These are phyloP conservation scores for Diutina pseudorugosa DNA, from an alignment of 1,139 yeast genomes.

Conservation along the genomic window DNA sequence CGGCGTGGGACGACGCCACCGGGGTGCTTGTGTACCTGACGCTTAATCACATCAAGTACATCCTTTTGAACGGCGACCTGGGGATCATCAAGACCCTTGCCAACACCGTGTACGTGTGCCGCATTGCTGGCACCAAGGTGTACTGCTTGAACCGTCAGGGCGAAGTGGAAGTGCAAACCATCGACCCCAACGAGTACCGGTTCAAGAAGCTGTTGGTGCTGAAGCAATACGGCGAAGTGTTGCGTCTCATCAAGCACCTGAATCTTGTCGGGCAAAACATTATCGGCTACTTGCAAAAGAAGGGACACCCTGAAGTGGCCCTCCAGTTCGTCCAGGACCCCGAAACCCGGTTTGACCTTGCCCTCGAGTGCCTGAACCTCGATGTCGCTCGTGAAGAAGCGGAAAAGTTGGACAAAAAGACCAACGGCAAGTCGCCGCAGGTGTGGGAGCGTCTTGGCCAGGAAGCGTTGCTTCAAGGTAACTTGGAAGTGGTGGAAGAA, in stretches of 20 bases:
- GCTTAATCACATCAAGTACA: conserved; percentile 88
- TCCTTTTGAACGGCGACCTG: conserved; percentile 83
- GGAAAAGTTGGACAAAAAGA: conserved; percentile 50
- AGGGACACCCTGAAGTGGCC: conserved; percentile 92
- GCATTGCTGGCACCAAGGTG: conserved; percentile 57
- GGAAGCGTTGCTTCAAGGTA: conserved; percentile 87
- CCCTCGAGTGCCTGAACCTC: conserved; percentile 86
- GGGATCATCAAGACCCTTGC: conserved; percentile 91
- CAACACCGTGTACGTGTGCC: conserved; percentile 76
- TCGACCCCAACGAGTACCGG: conserved; percentile 95
- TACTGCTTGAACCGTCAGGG: conserved; percentile 81
- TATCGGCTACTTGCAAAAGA: conserved; percentile 86
- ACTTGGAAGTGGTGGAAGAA: conserved; percentile 72
- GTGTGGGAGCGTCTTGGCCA: conserved; percentile 78
- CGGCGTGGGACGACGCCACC: conserved; percentile 86
- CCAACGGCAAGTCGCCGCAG: conserved; percentile 10
- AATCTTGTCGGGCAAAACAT: conserved; percentile 95
- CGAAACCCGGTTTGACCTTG: conserved; percentile 90
- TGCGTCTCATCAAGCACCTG: conserved; percentile 77
- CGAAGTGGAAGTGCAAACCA: conserved; percentile 60
- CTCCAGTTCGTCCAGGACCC: conserved; percentile 94
- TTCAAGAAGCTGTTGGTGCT: conserved; percentile 88
- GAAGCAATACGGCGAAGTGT: conserved; percentile 83
- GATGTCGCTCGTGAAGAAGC: conserved; percentile 87
- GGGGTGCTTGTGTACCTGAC: conserved; percentile 90